These are phyloP conservation scores for Rugonectria rugulosa DNA, from an alignment of 2,329 filamentous ascomycete genomes.

Conservation along the genomic window DNA sequence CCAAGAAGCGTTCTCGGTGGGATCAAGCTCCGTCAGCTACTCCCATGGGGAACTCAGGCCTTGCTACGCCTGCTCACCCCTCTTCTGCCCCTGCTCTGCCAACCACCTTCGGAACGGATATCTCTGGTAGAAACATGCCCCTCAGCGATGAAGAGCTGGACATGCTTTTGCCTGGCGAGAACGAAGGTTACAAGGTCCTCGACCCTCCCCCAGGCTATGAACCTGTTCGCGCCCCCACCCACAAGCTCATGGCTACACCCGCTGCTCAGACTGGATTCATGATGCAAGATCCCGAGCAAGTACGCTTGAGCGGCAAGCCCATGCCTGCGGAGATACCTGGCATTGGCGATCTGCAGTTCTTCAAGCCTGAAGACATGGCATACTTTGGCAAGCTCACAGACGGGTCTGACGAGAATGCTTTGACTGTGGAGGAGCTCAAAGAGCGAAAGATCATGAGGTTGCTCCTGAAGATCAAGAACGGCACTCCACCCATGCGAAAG, in stretches of 20 bases:
- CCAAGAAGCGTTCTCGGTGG: conserved; percentile 86
- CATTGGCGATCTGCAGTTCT: conserved; percentile 94
- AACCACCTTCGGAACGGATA: conserved; percentile 80
- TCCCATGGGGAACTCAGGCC: conserved; percentile 74
- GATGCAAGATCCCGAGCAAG: conserved; percentile 94
- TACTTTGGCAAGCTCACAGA: conserved; percentile 99
- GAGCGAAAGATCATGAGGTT: conserved; percentile 98
- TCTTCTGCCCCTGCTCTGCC: conserved; percentile 64
- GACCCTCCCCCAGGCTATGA: conserved; percentile 92
- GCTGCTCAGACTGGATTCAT: conserved; percentile 87
- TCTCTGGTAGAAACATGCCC: conserved; percentile 79
- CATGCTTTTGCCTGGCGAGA: conserved; percentile 84
- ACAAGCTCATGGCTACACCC: conserved; percentile 78
- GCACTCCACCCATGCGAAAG: conserved; percentile 98
- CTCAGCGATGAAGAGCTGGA: conserved; percentile 95
- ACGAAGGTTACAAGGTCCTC: conserved; percentile 91
- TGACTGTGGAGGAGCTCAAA: conserved; percentile 95
- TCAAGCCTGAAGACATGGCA: conserved; percentile 98
- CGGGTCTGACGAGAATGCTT: conserved; percentile 86
- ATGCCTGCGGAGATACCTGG: conserved; percentile 95
- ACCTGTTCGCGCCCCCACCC: conserved; percentile 77
- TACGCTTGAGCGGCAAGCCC: conserved; percentile 83
- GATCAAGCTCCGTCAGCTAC: conserved; percentile 87
- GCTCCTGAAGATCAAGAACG: conserved; percentile 98
- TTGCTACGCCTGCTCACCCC: conserved; percentile 80